phyloP scores from a whole-genome alignment of 2,329 filamentous ascomycete species.

The Xylariaceae sp. region DNA sequence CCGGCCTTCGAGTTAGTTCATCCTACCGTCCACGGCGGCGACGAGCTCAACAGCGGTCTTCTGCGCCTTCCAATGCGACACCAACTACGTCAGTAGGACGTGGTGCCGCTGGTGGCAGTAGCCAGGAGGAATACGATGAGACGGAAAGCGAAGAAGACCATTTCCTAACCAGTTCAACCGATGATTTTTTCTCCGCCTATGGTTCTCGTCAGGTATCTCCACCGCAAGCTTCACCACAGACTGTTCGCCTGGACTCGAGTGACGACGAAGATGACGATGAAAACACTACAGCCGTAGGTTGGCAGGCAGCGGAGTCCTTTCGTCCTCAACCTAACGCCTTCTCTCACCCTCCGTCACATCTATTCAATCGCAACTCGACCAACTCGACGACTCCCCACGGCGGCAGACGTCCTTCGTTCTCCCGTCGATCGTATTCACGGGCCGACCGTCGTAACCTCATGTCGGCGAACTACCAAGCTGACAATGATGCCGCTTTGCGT shows the following conservation, averaged over 20 bases:
- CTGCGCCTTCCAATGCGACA: slow-evolving; percentile 23
- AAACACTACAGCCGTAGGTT: slow-evolving; percentile 74
- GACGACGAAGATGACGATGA: slow-evolving; percentile 62
- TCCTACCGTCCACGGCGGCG: slow-evolving; percentile 57
- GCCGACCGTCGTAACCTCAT: slow-evolving; percentile 53
- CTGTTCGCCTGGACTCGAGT: slow-evolving; percentile 40
- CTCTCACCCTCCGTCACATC: slow-evolving; percentile 65
- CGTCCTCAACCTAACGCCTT: slow-evolving; percentile 90
- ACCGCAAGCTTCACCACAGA: slow-evolving; percentile 34
- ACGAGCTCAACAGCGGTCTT: slow-evolving; percentile 36
- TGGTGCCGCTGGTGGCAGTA: slow-evolving; percentile 51
- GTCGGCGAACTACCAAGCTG: slow-evolving; percentile 70
- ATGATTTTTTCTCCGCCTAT: slow-evolving; percentile 39
- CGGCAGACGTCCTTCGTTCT: slow-evolving; percentile 45
- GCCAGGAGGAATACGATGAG: slow-evolving; percentile 92
- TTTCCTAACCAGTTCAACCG: slow-evolving; percentile 53
- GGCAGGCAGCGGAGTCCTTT: slow-evolving; percentile 54
- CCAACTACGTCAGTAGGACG: slow-evolving; percentile 34
- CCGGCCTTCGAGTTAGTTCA: slow-evolving; percentile 71
- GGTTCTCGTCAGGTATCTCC: slow-evolving; percentile 33
- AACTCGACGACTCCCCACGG: slow-evolving; percentile 42
- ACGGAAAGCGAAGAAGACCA: slow-evolving; percentile 85
- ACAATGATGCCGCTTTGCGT: slow-evolving; percentile 88
- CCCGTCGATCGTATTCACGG: slow-evolving; percentile 44
- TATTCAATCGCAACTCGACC: slow-evolving; percentile 46